phyloP scores from a whole-genome alignment of 495 filamentous ascomycete species.

The Ascodesmis nigricans region DNA sequence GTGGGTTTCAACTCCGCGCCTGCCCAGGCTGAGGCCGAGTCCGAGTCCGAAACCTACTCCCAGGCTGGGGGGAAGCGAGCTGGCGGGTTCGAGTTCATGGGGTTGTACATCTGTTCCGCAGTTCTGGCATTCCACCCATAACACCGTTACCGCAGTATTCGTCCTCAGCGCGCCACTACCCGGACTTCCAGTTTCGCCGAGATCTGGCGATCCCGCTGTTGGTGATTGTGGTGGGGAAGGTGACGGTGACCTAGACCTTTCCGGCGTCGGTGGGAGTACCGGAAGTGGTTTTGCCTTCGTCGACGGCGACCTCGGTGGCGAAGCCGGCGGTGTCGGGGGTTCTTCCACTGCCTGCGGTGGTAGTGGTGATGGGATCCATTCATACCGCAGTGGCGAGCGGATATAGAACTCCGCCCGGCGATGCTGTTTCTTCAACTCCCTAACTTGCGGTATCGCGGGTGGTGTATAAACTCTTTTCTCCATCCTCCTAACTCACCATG shows the following conservation, averaged over 20 bases:
- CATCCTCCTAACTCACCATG: too few species aligned
- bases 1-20: too few species aligned
- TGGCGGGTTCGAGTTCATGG: too few species aligned
- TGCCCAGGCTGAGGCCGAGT: too few species aligned
- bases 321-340: not conserved
- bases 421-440: not conserved
- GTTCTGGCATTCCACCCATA: conserved; percentile 1
- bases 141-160: conserved; percentile 3
- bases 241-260: not conserved
- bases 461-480: too few species aligned
- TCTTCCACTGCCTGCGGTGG: not conserved
- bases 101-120: too few species aligned
- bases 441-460: not conserved
- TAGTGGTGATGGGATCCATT: too few species aligned
- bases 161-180: not conserved
- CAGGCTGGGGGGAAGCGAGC: too few species aligned
- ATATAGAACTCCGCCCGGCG: not conserved
- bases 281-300: conserved; percentile 1
- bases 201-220: conserved; percentile 3
- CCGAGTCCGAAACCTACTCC: too few species aligned
- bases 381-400: conserved; percentile 1
- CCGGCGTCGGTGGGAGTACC: not conserved
- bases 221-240: conserved; percentile 1
- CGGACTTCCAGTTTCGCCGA: not conserved
- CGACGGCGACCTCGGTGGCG: not conserved